A percentile compares a stretch with the other conserved stretches of the same genome.
phyloP scores from a whole-genome alignment of 257 asterid species.

The Jacaranda mimosifolia region DNA sequence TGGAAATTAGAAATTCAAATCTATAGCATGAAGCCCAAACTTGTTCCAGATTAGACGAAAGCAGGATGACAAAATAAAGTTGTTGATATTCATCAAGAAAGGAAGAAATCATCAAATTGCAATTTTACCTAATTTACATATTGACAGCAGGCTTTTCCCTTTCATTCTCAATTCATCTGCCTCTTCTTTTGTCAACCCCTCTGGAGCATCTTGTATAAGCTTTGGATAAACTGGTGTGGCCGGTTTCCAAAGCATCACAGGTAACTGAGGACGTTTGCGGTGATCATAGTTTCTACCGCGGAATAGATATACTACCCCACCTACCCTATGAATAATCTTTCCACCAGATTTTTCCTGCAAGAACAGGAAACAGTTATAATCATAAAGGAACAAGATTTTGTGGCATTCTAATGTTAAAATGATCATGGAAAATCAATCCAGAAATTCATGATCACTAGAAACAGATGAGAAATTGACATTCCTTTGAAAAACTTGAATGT shows the following conservation, averaged over 20 bases:
- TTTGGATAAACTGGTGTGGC: slow-evolving; percentile 98
- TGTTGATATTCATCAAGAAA: slow-evolving; percentile 11
- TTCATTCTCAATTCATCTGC: slow-evolving; percentile 76
- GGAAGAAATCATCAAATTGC: not conserved
- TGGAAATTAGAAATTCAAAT: not conserved
- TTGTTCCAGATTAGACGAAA: not conserved
- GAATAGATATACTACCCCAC: slow-evolving; percentile 87
- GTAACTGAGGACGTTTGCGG: slow-evolving; percentile 72
- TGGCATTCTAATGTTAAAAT: not conserved
- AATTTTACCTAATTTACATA: slow-evolving; percentile 85
- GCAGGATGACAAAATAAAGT: not conserved
- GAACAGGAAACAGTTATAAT: slow-evolving; percentile 25
- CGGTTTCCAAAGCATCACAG: slow-evolving; percentile 99
- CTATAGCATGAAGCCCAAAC: not conserved
- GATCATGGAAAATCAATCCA: not conserved
- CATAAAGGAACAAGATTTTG: not conserved
- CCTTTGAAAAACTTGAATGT: slow-evolving; percentile 26
- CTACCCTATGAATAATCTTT: slow-evolving; percentile 77
- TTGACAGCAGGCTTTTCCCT: slow-evolving; percentile 77
- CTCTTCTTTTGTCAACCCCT: slow-evolving; percentile 86
- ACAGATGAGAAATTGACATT: slow-evolving; percentile 5
- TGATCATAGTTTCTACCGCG: slow-evolving; percentile 94
- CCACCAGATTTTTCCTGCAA: slow-evolving; percentile 88
- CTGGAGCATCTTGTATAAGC: slow-evolving; percentile 97
- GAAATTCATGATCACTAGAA: slow-evolving; percentile 3